phyloP scores from a whole-genome alignment of 1,284 basidiomycete species.

The Trichosporon faecale region DNA sequence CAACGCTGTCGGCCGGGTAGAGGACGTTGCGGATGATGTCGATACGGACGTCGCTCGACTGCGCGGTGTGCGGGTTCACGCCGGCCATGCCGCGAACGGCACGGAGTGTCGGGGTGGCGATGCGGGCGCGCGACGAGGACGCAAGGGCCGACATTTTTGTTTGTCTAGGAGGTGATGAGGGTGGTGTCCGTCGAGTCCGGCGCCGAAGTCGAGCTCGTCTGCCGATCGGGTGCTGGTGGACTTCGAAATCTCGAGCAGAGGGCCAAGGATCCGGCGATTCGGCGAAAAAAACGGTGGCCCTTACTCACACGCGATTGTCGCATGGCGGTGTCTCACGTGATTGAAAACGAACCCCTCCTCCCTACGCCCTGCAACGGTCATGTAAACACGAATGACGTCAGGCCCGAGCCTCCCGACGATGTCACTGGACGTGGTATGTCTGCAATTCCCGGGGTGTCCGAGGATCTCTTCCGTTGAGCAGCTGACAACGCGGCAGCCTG shows the following conservation, averaged over 20 bases:
- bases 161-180: background rate
- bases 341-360: background rate
- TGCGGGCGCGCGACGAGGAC: constrained; percentile 11
- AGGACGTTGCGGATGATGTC: constrained; percentile 71
- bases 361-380: background rate
- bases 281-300: constrained; percentile 6
- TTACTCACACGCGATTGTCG: background rate
- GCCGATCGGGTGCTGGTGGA: background rate
- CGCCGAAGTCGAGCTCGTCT: constrained; percentile 3
- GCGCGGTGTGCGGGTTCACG: constrained; percentile 22
- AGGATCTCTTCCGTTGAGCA: background rate
- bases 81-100: constrained; percentile 6
- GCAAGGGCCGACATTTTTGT: constrained; percentile 16
- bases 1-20: constrained; percentile 66
- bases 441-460: background rate
- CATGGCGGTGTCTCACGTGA: background rate
- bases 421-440: background rate
- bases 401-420: background rate
- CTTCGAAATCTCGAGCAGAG: constrained; percentile 4
- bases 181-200: background rate
- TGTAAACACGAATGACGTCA: background rate
- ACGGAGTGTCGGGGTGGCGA: background rate
- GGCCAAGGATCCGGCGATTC: background rate
- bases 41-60: constrained; percentile 60
- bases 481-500: background rate